Evolutionary conservation across 257 asterid species (phyloP).

Genomic region (Ligustrum vulgare): DNA sequence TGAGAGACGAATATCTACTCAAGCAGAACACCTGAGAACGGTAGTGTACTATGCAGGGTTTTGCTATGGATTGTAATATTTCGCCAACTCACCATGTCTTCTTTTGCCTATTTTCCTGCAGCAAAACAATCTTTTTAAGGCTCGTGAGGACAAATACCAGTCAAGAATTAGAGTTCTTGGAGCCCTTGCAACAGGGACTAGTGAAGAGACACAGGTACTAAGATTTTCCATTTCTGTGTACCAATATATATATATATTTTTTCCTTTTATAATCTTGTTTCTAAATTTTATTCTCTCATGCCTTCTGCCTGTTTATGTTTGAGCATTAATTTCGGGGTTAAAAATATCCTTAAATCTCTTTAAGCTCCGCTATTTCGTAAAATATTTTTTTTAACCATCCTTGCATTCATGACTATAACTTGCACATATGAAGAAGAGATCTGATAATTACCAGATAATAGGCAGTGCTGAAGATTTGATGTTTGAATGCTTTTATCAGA

Average conservation of each 20-base stretch:
- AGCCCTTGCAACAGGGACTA: slow-evolving; percentile 80
- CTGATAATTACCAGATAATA: not conserved
- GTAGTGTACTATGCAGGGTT: slow-evolving; percentile 35
- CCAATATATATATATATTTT: too few species aligned
- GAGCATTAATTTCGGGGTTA: not conserved
- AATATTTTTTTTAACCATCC: too few species aligned
- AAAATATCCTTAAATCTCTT: not conserved
- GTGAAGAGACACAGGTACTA: slow-evolving; percentile 79
- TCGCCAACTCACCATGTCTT: slow-evolving; percentile 4
- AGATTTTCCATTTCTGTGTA: slow-evolving; percentile 11
- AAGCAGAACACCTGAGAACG: slow-evolving; percentile 80
- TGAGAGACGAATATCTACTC: slow-evolving; percentile 86
- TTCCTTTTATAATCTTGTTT: too few species aligned
- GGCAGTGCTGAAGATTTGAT: not conserved
- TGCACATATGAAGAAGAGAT: not conserved
- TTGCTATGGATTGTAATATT: not conserved
- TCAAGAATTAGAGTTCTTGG: slow-evolving; percentile 89
- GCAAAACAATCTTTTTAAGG: slow-evolving; percentile 86
- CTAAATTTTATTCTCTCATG: not conserved
- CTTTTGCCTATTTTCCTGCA: slow-evolving; percentile 30
- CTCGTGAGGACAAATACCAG: slow-evolving; percentile 97
- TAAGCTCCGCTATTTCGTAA: not conserved
- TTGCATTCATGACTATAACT: not conserved
- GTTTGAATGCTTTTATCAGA: not conserved
- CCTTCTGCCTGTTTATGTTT: not conserved